Base-by-base conservation (phyloP, 805 yeast species). In the Ogataea paradorogensis region DNA sequence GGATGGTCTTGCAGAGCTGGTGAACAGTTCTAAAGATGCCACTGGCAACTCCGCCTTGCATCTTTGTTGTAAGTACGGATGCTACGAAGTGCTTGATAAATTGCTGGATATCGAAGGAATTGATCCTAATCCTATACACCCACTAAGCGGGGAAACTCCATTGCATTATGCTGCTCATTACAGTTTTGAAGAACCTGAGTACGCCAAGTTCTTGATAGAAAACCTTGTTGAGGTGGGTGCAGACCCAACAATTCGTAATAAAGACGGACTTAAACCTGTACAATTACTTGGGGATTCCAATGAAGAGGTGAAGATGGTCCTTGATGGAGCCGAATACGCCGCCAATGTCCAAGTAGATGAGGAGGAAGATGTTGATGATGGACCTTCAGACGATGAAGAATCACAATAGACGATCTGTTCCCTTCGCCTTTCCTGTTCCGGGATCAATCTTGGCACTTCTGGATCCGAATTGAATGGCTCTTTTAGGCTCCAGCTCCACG, bases 381-480 rank as follows among this genome's bases (percentile, higher is more conserved):
- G 53, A 18, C 51, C 50, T 3, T 51, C 57, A 4, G 58, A 51
- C 13, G 56, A 47, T 4, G 57, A 50, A 11, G 46, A 45, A 5
- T 46, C n/a, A n/a, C 13, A 28, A n/a, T 31, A 38, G 32, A 15
- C 28, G 33, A 52, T 83, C 93, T 0, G 90, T 84, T 0, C 98
- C 98, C 52, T 80, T 83, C 28, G 75, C 69, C 50, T 78, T 83
- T 4, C 90, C 82, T 30, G 83, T 76, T 1, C 91, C 91, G 3
- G 79, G 71, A 46, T 84, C 90, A 82, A 93, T 79, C 61, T 91
- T 95, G 1, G 99, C 99, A 56, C 95, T 83, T 47, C 84, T 81
- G 0, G 98, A 86, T 0, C 99, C 99, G 61, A 93, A 93, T 57
- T 93, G 99, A 45, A 93, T 89, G 0, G 99, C 99, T 33, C 99